Base-by-base conservation (phyloP, 805 yeast genomes). In the Dipodascus albidus region DNA sequence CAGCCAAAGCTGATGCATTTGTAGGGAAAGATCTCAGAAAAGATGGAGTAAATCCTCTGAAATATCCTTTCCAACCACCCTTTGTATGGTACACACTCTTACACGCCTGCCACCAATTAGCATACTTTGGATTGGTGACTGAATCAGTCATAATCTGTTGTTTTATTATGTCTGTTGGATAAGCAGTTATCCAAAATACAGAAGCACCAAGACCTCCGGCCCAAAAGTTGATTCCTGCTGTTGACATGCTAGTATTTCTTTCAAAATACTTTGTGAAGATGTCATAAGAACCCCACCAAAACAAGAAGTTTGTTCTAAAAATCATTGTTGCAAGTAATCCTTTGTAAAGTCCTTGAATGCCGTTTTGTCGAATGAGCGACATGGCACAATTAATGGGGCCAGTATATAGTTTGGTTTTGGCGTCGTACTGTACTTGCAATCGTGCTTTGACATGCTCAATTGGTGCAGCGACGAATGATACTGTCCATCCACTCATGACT, bases 231-330 rank as follows among this genome's bases (percentile, higher is more conserved):
- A 88, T 75, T 0, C 88, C 73, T 1, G 93, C 80, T 44, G 78
- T 78, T 50, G 83, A 78, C 74, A 87, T 59, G 42, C 70, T 67
- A 0, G 96, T 87, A 60, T 86, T 73, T 3, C 74, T 71, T 58
- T 78, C 75, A 67, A 88, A 81, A 74, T 76, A 82, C 53, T 77
- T 73, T 4, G 95, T 86, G 65, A 88, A 76, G 6, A 87, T 54
- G 63, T 87, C 95, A 65, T 89, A 89, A 0, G 95, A 81, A 1
- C 96, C 96, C 97, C 97, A 89, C 91, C 95, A 87, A 55, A 87
- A 85, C 35, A 86, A 75, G 65, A 88, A 89, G 67, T 86, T 86
- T 1, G 95, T 81, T 64, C 96, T 76, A 71, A 89, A 89, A 14
- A 89, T 77, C 83, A 88, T 79, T 0, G 97, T 89, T 15, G 95